Evolutionary conservation across 1,284 basidiomycete species (phyloP), one percentile per base, ranked within the genome.

Genomic region (Trichosporon sp.): DNA sequence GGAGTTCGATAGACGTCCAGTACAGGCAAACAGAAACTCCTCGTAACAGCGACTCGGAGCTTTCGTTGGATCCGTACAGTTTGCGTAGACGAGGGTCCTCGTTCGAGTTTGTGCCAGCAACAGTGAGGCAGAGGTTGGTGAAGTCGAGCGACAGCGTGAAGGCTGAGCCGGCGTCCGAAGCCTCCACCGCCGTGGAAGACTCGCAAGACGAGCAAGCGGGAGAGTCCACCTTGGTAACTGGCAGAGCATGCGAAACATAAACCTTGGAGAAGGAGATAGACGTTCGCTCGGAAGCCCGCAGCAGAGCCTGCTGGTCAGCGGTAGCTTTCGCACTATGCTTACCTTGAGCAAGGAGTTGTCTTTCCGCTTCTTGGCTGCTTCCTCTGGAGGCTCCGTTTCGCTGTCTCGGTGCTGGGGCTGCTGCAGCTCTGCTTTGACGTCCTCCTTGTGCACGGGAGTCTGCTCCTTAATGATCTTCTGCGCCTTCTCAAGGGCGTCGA

Each of bases 51-150:
- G 73, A 76, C 38, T 73, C 73, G 3, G 73, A 73, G 12, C 63
- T 71, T 9, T 69, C 38, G 67, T 78, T 81, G 6, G 68, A 74
- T 2, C 80, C 80, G 64, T 79, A 80, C 3, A 79, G 71, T 65
- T 80, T 80, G 27, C 75, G 67, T n/a, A 79, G 76, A 18, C 76
- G 72, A 3, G 74, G 67, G 66, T 81, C 77, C 62, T 74, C 77
- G 65, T 75, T 73, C 6, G 78, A 77, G 65, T 80, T 77, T 13
- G 80, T 77, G 2, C 78, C 76, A 8, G 72, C 69, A 2, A 80
- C 65, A 15, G 44, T 65, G 31, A 75, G 68, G 1, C 38, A 65
- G 31, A 79, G 31, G 5, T 73, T 63, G 23, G 74, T 68, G 12
- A 78, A 62, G 27, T 77, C 75, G 60, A 82, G 67, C 1, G 77